Percentiles rank a stretch among this genome's conserved stretches.
Evolutionary conservation across 2,329 filamentous ascomycete genomes (phyloP).

Genomic region (Alternaria triticina): DNA sequence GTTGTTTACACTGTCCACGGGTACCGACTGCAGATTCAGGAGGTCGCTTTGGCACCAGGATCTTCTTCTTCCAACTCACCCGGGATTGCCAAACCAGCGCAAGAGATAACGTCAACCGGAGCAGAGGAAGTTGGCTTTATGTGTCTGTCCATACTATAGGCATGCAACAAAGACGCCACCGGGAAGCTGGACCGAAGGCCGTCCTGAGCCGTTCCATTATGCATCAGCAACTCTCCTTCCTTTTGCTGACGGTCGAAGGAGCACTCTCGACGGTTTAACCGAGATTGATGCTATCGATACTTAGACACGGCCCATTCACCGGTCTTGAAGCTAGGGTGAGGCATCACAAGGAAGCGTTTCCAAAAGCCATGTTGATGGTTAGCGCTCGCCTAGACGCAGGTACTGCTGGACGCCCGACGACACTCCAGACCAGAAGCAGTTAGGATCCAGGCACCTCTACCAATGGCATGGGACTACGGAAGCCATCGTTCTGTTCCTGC

Average conservation of each 20-base stretch:
- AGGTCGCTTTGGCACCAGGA: neutral
- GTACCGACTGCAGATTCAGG: neutral
- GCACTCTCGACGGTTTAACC: slow-evolving; percentile 21
- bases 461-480: slow-evolving; percentile 14
- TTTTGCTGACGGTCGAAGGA: neutral
- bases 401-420: slow-evolving; percentile 22
- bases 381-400: slow-evolving; percentile 22
- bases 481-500: slow-evolving; percentile 30
- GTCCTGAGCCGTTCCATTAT: slow-evolving; percentile 10
- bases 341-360: slow-evolving; percentile 22
- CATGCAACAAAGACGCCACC: slow-evolving; percentile 1
- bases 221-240: neutral
- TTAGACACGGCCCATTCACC: slow-evolving; percentile 23
- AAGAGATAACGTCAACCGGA: neutral
- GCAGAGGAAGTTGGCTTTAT: neutral
- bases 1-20: neutral
- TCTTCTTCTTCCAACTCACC: neutral
- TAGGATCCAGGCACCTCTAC: slow-evolving; percentile 21
- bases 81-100: neutral
- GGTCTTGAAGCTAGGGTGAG: slow-evolving; percentile 25
- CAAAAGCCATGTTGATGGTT: slow-evolving; percentile 24
- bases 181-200: slow-evolving; percentile 27
- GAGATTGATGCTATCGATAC: slow-evolving; percentile 33
- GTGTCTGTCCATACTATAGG: neutral
- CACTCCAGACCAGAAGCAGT: slow-evolving; percentile 13